phyloP scores from a whole-genome alignment of 2,329 filamentous ascomycete species.

The Xylaria polymorpha region DNA sequence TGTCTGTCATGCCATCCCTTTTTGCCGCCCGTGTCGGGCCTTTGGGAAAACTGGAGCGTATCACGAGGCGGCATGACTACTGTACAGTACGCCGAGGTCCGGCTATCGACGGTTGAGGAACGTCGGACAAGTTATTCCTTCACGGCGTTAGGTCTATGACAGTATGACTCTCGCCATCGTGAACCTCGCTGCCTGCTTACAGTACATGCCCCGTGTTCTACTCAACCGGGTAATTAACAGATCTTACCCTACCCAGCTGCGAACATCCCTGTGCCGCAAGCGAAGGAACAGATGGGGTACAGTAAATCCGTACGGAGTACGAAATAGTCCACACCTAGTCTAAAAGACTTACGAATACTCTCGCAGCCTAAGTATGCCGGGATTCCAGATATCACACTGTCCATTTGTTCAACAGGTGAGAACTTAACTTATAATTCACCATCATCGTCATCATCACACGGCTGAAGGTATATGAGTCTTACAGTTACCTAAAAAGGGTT shows the following conservation, averaged over 20 bases:
- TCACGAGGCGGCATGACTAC: conserved; percentile 18
- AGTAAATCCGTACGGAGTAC: background rate
- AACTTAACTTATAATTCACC: conserved; percentile 5
- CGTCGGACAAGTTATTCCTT: background rate
- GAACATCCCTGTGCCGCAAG: conserved; percentile 8
- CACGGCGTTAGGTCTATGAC: background rate
- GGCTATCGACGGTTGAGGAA: conserved; percentile 26
- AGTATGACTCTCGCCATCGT: conserved; percentile 21
- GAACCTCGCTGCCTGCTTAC: conserved; percentile 12
- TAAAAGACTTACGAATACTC: conserved; percentile 16
- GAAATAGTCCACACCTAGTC: background rate
- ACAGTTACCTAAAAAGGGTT: background rate
- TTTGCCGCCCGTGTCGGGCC: background rate
- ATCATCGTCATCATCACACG: conserved; percentile 14
- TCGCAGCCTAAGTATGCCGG: conserved; percentile 8
- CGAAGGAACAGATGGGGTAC: background rate
- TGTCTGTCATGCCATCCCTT: background rate
- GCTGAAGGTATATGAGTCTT: background rate
- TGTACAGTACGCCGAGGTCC: background rate
- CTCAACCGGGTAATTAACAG: background rate
- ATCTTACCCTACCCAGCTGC: conserved; percentile 14
- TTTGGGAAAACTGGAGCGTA: conserved; percentile 2
- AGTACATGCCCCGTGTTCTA: background rate
- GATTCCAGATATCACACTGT: conserved; percentile 5
- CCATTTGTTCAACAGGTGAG: background rate